Conservation (phyloP, 176 grass and related monocot genomes). For the Eleusine indica region DNA sequence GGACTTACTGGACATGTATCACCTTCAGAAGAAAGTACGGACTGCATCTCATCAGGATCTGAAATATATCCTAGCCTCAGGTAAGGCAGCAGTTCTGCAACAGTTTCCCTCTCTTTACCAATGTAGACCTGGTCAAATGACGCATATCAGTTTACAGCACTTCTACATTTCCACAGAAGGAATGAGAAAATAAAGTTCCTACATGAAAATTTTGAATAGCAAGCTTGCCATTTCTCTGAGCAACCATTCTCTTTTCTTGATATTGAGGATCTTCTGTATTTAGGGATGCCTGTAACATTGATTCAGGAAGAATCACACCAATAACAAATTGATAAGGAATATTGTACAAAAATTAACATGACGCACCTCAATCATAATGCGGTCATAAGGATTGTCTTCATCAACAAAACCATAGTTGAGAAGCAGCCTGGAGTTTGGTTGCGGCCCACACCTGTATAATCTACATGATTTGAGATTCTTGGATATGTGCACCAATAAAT, state of each 20-base stretch:
- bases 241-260: constrained; percentile 98
- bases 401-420: constrained; percentile 99
- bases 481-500: constrained; percentile 9
- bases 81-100: constrained; percentile 91
- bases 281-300: constrained; percentile 76
- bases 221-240: constrained; percentile 93
- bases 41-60: constrained; percentile 91
- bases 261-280: constrained; percentile 98
- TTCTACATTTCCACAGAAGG: constrained; percentile 31
- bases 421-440: constrained; percentile 95
- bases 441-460: constrained; percentile 91
- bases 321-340: constrained; percentile 35
- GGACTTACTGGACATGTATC: constrained; percentile 84
- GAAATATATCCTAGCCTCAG: constrained; percentile 92
- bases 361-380: constrained; percentile 81
- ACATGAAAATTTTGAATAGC: constrained; percentile 97
- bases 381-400: constrained; percentile 96
- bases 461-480: constrained; percentile 54
- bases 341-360: constrained; percentile 17
- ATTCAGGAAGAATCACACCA: constrained; percentile 36
- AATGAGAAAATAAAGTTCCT: constrained; percentile 36
- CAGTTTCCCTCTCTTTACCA: constrained; percentile 89
- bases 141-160: constrained; percentile 35
- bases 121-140: constrained; percentile 61
- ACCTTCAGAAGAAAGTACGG: constrained; percentile 86